phyloP scores from a whole-genome alignment of 2,329 filamentous ascomycete species.

The Colletotrichum plurivorum region DNA sequence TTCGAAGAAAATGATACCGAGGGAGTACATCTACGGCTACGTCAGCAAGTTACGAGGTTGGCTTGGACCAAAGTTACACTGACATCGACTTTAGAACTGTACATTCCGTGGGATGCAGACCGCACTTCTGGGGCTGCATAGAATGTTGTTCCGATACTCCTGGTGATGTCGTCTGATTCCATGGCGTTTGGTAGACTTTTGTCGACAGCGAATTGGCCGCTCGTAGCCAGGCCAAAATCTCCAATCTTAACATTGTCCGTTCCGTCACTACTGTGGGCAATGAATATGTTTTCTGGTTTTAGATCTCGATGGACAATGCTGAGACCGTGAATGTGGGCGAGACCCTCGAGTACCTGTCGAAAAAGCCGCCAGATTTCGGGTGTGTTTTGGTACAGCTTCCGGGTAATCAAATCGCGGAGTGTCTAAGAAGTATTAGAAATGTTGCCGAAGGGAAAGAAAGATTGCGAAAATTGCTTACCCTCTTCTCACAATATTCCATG shows the following conservation, averaged over 20 bases:
- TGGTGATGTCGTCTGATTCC: conserved; percentile 76
- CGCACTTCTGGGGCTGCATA: conserved; percentile 95
- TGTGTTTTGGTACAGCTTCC: conserved; percentile 79
- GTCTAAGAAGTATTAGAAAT: conserved; percentile 65
- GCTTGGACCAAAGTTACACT: conserved; percentile 49
- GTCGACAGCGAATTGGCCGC: conserved; percentile 80
- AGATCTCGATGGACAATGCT: conserved; percentile 96
- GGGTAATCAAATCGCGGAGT: conserved; percentile 86
- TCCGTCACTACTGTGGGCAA: conserved; percentile 76
- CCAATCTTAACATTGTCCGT: conserved; percentile 94
- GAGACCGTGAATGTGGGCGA: conserved; percentile 89
- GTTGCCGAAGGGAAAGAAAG: not conserved
- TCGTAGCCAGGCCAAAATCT: conserved; percentile 95
- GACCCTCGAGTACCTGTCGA: conserved; percentile 89
- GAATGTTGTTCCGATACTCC: conserved; percentile 82
- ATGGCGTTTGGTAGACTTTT: conserved; percentile 57
- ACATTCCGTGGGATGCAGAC: conserved; percentile 80
- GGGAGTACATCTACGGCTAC: conserved; percentile 84
- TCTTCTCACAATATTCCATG: conserved; percentile 98
- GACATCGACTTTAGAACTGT: conserved; percentile 93
- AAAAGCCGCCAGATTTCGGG: conserved; percentile 92
- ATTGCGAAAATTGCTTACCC: conserved; percentile 63
- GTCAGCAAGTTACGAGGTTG: conserved; percentile 40
- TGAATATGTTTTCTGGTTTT: conserved; percentile 98
- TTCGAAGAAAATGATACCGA: conserved; percentile 98